Percentiles rank a stretch among this genome's conserved stretches.
These are phyloP conservation scores for Suillus lakei DNA, from an alignment of 768 basidiomycete species.

Conservation along the genomic window DNA sequence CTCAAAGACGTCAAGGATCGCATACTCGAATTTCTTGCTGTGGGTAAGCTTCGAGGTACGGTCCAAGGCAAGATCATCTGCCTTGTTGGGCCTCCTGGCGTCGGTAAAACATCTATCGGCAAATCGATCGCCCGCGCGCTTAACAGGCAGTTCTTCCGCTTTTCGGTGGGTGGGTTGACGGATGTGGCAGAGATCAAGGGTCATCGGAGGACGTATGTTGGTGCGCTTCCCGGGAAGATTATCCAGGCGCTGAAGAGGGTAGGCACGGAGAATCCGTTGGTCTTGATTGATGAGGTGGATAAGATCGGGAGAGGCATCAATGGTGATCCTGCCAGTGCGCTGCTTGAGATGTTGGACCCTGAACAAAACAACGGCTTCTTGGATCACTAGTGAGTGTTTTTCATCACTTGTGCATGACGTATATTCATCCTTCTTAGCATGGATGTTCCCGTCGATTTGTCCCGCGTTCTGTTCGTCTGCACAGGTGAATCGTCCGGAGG, in stretches of 20 bases:
- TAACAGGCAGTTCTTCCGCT: constrained; percentile 91
- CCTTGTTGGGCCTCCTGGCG: constrained; percentile 95
- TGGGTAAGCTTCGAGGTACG: constrained; percentile 91
- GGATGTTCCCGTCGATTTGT: constrained; percentile 96
- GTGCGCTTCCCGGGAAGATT: constrained; percentile 92
- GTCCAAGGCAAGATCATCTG: constrained; percentile 98
- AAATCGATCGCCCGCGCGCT: constrained; percentile 94
- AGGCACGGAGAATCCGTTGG: constrained; percentile 91
- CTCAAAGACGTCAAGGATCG: constrained; percentile 91
- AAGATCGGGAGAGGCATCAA: constrained; percentile 93
- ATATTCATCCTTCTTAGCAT: constrained; percentile 54
- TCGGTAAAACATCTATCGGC: constrained; percentile 96
- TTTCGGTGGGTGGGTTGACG: constrained; percentile 94
- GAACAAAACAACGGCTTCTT: constrained; percentile 95
- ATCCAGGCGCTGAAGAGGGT: constrained; percentile 94
- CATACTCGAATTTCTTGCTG: constrained; percentile 94
- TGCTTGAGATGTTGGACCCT: constrained; percentile 92
- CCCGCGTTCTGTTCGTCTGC: constrained; percentile 96
- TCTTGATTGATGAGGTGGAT: constrained; percentile 95
- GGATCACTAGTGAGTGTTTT: constrained; percentile 85
- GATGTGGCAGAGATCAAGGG: constrained; percentile 99
- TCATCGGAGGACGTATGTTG: constrained; percentile 95
- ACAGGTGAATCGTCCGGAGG: constrained; percentile 53
- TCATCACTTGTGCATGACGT: neutral
- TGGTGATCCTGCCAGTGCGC: constrained; percentile 89